These are phyloP conservation scores for Balakata baccata DNA, from an alignment of 345 rosid genomes.

Conservation along the genomic window DNA sequence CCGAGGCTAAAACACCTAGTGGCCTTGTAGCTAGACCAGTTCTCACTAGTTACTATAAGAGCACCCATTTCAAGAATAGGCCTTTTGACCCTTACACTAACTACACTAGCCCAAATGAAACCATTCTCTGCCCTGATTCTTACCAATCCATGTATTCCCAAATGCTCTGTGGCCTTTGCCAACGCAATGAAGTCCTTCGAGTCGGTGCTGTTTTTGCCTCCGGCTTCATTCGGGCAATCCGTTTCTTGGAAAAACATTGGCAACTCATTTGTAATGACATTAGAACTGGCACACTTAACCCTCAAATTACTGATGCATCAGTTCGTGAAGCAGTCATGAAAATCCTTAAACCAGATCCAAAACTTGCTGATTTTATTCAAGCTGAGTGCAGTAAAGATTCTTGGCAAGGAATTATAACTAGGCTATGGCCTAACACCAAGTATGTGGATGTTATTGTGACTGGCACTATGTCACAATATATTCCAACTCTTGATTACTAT, in stretches of 20 bases:
- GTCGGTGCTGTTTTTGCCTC: constrained; percentile 63
- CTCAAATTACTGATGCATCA: constrained; percentile 36
- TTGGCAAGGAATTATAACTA: constrained; percentile 52
- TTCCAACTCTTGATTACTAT: constrained; percentile 85
- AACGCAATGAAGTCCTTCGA: constrained; percentile 43
- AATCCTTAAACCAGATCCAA: constrained; percentile 40
- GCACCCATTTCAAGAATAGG: constrained; percentile 46
- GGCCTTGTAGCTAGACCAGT: constrained; percentile 61
- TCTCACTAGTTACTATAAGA: constrained; percentile 58
- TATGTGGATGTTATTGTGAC: constrained; percentile 94
- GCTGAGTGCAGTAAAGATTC: constrained; percentile 38
- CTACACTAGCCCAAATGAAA: constrained; percentile 54
- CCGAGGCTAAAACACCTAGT: constrained; percentile 52
- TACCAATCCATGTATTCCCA: constrained; percentile 63
- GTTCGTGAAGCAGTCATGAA: constrained; percentile 42
- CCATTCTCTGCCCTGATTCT: constrained; percentile 54
- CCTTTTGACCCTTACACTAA: constrained; percentile 49
- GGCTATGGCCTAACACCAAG: constrained; percentile 53
- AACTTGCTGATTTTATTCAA: constrained; percentile 44
- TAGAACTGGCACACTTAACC: constrained; percentile 37
- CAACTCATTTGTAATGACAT: constrained; percentile 37
- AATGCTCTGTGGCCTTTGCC: constrained; percentile 55
- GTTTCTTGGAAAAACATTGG: constrained; percentile 52
- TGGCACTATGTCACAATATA: constrained; percentile 97
- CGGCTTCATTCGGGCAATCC: constrained; percentile 56